Conservation (phyloP, 495 filamentous ascomycete species). For the Xylaria curta region DNA sequence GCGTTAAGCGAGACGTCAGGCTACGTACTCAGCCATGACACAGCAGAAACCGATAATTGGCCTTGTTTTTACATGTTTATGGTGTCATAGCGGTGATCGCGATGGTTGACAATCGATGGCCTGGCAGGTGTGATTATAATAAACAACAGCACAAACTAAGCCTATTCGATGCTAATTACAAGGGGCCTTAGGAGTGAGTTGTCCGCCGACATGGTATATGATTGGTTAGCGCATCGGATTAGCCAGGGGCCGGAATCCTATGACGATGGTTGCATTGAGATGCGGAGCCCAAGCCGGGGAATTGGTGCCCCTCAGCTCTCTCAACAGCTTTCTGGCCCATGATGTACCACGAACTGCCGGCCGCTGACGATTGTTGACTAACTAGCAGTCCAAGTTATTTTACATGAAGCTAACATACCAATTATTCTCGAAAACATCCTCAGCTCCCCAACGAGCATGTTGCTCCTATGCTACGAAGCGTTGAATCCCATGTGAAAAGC, state of each 20-base stretch:
- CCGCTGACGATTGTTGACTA: not conserved
- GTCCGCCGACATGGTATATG: not conserved
- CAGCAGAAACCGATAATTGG: not conserved
- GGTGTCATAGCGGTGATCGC: constrained; percentile 20
- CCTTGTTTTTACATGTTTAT: constrained; percentile 17
- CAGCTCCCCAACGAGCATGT: not conserved
- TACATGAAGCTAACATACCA: not conserved
- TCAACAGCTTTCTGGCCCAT: not conserved
- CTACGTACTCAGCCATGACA: not conserved
- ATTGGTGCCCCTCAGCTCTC: not conserved
- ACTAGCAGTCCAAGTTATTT: not conserved
- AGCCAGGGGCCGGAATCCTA: constrained; percentile 6
- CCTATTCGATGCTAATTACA: not conserved
- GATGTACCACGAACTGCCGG: not conserved
- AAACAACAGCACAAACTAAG: not conserved
- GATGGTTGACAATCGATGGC: not conserved
- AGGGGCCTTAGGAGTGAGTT: not conserved
- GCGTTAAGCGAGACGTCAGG: not conserved
- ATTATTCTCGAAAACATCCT: not conserved
- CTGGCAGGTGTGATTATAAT: not conserved
- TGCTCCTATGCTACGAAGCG: constrained; percentile 1
- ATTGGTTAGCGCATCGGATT: constrained; percentile 2
- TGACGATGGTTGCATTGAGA: constrained; percentile 24
- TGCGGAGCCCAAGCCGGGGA: not conserved
- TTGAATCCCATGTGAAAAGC: not conserved